Conservation (phyloP, 2,329 filamentous ascomycete genomes). For the Neoscytalidium dimidiatum region DNA sequence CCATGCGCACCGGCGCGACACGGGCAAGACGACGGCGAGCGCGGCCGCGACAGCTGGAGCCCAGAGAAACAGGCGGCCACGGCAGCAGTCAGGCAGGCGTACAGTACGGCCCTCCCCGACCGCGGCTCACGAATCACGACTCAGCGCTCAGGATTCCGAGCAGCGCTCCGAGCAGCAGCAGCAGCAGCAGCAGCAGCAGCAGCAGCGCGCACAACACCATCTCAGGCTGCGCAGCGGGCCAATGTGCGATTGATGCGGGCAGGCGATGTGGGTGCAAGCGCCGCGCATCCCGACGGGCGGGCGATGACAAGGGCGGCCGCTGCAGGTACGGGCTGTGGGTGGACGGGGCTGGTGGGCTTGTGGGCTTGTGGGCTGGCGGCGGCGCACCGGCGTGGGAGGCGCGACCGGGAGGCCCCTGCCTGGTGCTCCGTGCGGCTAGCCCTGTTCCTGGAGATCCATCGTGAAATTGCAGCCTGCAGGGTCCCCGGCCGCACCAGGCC, state of each 20-base stretch:
- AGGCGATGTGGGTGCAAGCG: neutral
- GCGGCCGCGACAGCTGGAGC: neutral
- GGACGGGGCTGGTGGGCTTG: neutral
- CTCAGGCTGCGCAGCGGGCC: neutral
- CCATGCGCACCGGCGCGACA: slow-evolving; percentile 6
- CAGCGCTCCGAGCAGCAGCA: too few species aligned
- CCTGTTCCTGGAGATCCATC: slow-evolving; percentile 17
- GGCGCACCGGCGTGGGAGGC: neutral
- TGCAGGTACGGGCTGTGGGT: slow-evolving; percentile 1
- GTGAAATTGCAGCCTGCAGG: slow-evolving; percentile 14
- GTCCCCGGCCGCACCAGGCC: neutral
- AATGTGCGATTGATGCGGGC: neutral
- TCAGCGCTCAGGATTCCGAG: too few species aligned
- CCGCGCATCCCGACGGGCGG: neutral
- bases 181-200: too few species aligned
- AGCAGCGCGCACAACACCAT: neutral
- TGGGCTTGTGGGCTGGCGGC: neutral
- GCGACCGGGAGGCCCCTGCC: slow-evolving; percentile 1
- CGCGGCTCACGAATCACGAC: too few species aligned
- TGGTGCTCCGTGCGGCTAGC: neutral
- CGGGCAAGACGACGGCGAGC: slow-evolving; percentile 12
- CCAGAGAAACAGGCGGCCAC: neutral
- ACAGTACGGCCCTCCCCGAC: neutral
- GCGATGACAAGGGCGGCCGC: neutral
- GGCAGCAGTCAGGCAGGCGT: neutral